Base-by-base conservation (phyloP, 129 eudicot genomes). In the Calendula officinalis region DNA sequence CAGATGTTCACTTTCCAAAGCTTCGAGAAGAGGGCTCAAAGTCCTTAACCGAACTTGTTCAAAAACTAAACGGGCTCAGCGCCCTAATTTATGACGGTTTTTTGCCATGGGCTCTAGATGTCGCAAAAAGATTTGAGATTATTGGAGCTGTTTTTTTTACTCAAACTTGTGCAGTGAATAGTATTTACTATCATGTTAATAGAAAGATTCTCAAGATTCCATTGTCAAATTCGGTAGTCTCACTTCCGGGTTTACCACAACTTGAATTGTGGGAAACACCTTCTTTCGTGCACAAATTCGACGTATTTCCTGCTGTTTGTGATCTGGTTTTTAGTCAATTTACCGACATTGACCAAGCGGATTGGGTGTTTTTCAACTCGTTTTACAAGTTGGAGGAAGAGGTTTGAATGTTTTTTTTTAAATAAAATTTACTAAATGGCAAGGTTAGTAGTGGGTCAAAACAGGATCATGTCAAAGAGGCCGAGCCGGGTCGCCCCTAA, bases 151-250 rank as follows among this genome's bases (percentile, higher is more conserved):
- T 52, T 2, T 83, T 86, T 14, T 80, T 86, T 10, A 86, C 95
- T 8, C 89, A 86, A 63, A 71, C 95, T 44, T 75, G 79, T 72
- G 75, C 90, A 13, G 90, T 86, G 14, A 70, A 79, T 40, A 75
- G 45, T 53, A 72, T 86, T 12, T 86, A 83, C 54, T 69, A 71
- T 38, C 78, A 81, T 56, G 82, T 72, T 17, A 65, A 68, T 14
- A 67, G 64, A 56, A 80, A 75, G 48, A 13, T 51, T 42, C 56
- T 83, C 0, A 11, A 70, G 39, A 15, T 75, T n/a, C 90, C 90
- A 7, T 43, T 75, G 45, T 47, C 59, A 17, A 68, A 66, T 15
- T 50, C 75, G 3, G 57, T 51, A 17, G 71, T 69, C 34, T 49
- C 37, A 15, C 6, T 78, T 22, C 89, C 86, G 3, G 83, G 81